These are phyloP conservation scores for Ophiostoma fasciatum DNA, from an alignment of 2,329 filamentous ascomycete species.

Conservation along the genomic window DNA sequence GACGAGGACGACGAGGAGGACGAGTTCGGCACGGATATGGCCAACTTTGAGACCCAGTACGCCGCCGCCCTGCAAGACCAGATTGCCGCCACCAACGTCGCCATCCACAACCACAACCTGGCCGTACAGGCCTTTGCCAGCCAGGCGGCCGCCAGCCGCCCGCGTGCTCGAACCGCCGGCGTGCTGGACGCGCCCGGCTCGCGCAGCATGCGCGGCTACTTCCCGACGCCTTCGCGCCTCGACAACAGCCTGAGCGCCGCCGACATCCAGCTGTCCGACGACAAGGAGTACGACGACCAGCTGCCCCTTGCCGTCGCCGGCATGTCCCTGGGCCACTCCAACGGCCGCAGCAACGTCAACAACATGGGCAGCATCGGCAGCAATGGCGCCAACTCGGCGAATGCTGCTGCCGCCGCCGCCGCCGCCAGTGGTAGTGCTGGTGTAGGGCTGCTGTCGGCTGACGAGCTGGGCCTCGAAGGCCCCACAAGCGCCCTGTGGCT, in stretches of 20 bases:
- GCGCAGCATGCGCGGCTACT: constrained; percentile 54
- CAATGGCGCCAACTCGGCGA: constrained; percentile 3
- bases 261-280: constrained; percentile 60
- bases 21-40: constrained; percentile 43
- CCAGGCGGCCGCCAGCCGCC: constrained; percentile 66
- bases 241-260: constrained; percentile 62
- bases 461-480: constrained; percentile 71
- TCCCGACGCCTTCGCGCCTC: constrained; percentile 56
- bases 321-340: constrained; percentile 56
- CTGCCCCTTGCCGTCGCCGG: constrained; percentile 70
- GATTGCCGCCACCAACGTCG: constrained; percentile 47
- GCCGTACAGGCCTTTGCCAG: constrained; percentile 86
- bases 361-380: no score
- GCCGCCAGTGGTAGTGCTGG: constrained; percentile 33
- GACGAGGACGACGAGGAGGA: constrained; percentile 79
- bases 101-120: constrained; percentile 81
- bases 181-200: constrained; percentile 67
- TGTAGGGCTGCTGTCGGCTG: constrained; percentile 54
- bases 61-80: constrained; percentile 48
- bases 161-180: constrained; percentile 80
- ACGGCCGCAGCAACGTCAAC: constrained; percentile 51
- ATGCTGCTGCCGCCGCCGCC: not conserved
- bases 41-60: constrained; percentile 40
- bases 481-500: constrained; percentile 93
- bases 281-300: constrained; percentile 58